Conservation (phyloP, 164 flowering plant genomes). For the Warburgia ugandensis region DNA sequence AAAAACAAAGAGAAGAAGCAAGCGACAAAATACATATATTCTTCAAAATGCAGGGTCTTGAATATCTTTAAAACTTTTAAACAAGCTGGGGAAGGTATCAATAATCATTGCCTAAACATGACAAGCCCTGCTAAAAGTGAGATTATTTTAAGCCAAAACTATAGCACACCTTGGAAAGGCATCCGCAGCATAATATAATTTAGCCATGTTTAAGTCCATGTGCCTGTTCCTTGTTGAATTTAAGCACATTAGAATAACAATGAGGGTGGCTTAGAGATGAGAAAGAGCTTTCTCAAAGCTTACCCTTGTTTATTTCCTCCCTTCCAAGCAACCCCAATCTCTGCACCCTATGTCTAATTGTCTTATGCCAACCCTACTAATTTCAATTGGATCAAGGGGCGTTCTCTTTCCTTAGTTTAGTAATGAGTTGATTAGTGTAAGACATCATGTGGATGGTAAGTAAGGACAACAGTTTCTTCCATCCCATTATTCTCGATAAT, state of each 20-base stretch:
- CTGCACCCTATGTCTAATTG: not conserved
- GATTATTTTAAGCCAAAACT: not conserved
- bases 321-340: constrained; percentile 4
- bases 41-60: too few relatives aligned
- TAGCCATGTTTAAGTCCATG: not conserved
- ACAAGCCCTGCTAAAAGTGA: not conserved
- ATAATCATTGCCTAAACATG: too few relatives aligned
- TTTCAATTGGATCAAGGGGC: not conserved
- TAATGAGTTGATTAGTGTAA: constrained; percentile 1
- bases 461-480: not conserved
- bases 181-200: not conserved
- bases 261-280: constrained; percentile 1
- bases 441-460: too few relatives aligned
- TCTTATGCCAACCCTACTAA: not conserved
- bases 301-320: constrained; percentile 7
- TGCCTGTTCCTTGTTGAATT: not conserved
- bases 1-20: too few relatives aligned
- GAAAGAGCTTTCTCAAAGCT: constrained; percentile 7
- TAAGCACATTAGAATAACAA: not conserved
- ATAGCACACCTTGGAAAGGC: too few relatives aligned
- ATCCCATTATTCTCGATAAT: not conserved
- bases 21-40: too few relatives aligned
- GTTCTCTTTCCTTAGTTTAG: not conserved
- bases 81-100: too few relatives aligned
- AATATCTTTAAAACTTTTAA: too few relatives aligned